Evolutionary conservation across 1,139 yeast species (phyloP).

Genomic region (Schwanniomyces etchellsii): DNA sequence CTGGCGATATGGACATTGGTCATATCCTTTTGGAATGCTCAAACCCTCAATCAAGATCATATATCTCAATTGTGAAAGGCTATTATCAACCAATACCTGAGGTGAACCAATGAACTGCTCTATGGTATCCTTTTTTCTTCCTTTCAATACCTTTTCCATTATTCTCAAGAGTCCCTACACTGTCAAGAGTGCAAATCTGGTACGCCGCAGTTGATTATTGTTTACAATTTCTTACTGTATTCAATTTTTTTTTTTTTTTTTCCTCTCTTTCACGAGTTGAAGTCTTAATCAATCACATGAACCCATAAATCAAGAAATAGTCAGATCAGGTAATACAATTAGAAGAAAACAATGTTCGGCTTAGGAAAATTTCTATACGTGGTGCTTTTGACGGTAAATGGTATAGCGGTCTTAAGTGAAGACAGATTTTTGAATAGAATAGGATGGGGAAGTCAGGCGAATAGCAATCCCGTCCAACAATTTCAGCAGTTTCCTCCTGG

Average conservation of each 20-base stretch:
- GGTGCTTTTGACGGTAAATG: slow-evolving; percentile 34
- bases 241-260: too few species aligned
- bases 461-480: slow-evolving; percentile 14
- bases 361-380: slow-evolving; percentile 41
- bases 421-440: slow-evolving; percentile 43
- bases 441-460: slow-evolving; percentile 33
- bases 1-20: slow-evolving; percentile 59
- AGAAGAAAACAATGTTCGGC: slow-evolving; percentile 32
- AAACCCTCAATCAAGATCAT: slow-evolving; percentile 76
- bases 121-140: slow-evolving; percentile 57
- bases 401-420: slow-evolving; percentile 43
- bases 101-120: slow-evolving; percentile 59
- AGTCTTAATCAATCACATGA: too few species aligned
- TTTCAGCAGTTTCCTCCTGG: slow-evolving; percentile 23
- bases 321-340: too few species aligned
- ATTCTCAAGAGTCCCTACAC: background rate
- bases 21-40: slow-evolving; percentile 44
- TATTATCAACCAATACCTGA: slow-evolving; percentile 59
- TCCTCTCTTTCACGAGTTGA: background rate
- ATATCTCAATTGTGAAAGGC: slow-evolving; percentile 76
- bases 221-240: too few species aligned
- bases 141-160: slow-evolving; percentile 13
- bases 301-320: too few species aligned
- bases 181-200: too few species aligned
- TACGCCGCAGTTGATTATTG: background rate